Base-by-base conservation (phyloP, 23 red algal species). In the Cyanidium caldarium region DNA sequence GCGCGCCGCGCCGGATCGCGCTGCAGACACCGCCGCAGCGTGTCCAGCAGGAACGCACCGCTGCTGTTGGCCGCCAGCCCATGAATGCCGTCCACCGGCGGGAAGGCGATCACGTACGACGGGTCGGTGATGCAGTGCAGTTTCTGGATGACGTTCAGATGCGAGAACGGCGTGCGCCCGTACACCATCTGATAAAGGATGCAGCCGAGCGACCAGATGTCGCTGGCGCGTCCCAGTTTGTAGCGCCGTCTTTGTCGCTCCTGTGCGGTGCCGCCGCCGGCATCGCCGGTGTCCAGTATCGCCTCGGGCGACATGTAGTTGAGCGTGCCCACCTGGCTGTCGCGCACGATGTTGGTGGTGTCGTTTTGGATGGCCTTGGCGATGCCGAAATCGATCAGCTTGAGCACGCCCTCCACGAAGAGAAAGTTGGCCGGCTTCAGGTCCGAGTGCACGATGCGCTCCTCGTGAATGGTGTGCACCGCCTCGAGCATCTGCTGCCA, bases 281-380 rank as follows among this genome's bases (percentile, higher is more conserved):
- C 67, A 37, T 70, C 39, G 67, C 38, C 38, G 38, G 36, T 41
- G 40, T 41, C 68, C 45, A 82, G 72, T 37, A 89, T 33, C 21
- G 92, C 82, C 45, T 98, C 92, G 2, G 92, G 92, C 40, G 80
- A 81, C 92, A 98, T 98, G 72, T 89, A 98, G 76, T 98, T 98
- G 3, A 84, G 92, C 3, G 92, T 98, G 17, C 92, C 92, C 37
- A 88, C 71, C 20, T 79, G 92, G 3, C 73, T 46, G 35, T 98
- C 92, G 29, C 82, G 76, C 30, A 98, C 44, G 66, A 98, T 82
- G 70, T 98, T 98, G 42, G 92, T 98, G 40, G 92, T 88, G 30
- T 94, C 87, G 34, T 72, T 81, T 33, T 73, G 70, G 38, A 88
- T 88, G 15, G 84, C 84, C 35, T 85, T 98, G 19, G 92, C 92